Base-by-base conservation (phyloP, 257 asterid genomes). In the Lantana camara region DNA sequence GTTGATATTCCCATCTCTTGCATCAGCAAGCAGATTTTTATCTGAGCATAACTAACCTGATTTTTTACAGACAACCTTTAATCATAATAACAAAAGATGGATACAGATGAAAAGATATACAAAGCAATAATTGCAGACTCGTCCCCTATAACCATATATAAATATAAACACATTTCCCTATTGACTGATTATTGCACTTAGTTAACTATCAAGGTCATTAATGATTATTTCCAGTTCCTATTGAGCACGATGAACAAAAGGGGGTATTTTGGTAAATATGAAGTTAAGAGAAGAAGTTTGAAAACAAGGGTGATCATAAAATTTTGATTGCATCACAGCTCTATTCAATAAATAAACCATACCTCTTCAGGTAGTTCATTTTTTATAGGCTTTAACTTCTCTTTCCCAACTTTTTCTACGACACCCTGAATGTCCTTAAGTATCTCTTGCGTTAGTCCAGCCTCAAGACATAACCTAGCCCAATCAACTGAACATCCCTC, bases 331-430 rank as follows among this genome's bases (percentile, higher is more conserved):
- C 65, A 45, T 60, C 37, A 38, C 54, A 24, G 48, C 38, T 45
- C 37, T 50, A 17, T 67, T 63, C 32, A 40, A 60, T 42, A 37
- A 7, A n/a, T 22, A 63, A 46, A 69, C 70, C 74, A 56, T 70
- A 92, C 96, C 86, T 89, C 97, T 74, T 89, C 96, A 30, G 97
- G 88, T 69, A 92, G 80, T 81, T 92, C 97, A 34, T 54, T 75
- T 77, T 92, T 92, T 15, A 92, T 89, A 35, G 96, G 96, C 70
- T 89, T 92, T 59, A 92, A 67, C 78, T 84, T 89, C 10, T 90
- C 95, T 49, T 73, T 84, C 67, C 97, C 98, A 64, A 85, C 93
- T 85, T 79, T 86, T 34, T 79, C 59, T 45, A 76, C 74, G 24
- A 64, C 91, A 50, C 58, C 70, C 78, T 77, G 81, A 71, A 92